These are phyloP conservation scores for Ligustrum vulgare DNA, from an alignment of 257 asterid species.

Conservation along the genomic window DNA sequence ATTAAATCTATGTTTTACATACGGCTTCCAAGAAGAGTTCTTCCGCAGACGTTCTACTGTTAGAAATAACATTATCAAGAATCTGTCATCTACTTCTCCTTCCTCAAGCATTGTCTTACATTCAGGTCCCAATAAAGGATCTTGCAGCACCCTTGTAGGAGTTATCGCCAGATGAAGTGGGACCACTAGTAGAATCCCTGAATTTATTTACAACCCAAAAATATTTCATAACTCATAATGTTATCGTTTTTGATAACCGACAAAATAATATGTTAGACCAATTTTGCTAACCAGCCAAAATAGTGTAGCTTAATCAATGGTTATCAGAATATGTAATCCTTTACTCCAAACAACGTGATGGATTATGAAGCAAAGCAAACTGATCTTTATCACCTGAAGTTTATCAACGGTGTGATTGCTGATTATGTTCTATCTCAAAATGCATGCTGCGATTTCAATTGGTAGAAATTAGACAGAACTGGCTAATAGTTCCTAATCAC, in stretches of 20 bases:
- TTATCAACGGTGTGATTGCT: neutral
- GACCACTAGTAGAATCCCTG: constrained; percentile 69
- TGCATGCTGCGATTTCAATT: neutral
- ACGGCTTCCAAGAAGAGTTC: constrained; percentile 94
- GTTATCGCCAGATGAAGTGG: constrained; percentile 89
- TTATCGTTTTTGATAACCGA: neutral
- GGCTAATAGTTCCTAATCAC: neutral
- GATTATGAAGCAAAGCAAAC: neutral
- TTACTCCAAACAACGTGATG: neutral
- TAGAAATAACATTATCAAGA: constrained; percentile 77
- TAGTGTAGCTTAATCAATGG: neutral
- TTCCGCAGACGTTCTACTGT: constrained; percentile 74
- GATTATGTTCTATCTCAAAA: neutral
- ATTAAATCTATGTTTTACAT: constrained; percentile 24
- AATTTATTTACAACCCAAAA: constrained; percentile 12
- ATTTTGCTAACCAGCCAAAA: neutral
- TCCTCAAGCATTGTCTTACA: constrained; percentile 76
- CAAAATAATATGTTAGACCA: neutral
- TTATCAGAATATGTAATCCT: neutral
- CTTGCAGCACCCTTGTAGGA: constrained; percentile 90
- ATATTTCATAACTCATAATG: constrained; percentile 7
- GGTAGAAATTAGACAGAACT: neutral
- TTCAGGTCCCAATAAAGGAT: constrained; percentile 82
- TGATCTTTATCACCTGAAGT: neutral
- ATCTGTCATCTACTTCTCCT: constrained; percentile 83